Evolutionary conservation across 176 grass and related monocot species (phyloP), one percentile per base, ranked within the genome.

Genomic region (Poa pratensis): DNA sequence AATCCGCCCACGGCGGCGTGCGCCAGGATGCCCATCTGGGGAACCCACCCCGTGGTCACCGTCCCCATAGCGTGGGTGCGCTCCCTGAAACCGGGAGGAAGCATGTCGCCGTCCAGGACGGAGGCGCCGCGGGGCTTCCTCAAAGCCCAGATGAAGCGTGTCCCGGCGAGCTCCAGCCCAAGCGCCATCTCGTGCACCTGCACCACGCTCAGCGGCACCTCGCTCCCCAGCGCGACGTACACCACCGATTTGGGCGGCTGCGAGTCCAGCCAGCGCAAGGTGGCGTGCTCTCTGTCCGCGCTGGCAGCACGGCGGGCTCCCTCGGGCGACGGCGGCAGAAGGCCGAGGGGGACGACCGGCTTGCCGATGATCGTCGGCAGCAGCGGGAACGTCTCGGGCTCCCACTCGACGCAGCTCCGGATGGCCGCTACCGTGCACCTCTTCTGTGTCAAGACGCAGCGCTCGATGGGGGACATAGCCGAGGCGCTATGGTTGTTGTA

Each of bases 81-180:
- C 2, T 48, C 69, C 40, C 46, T 13, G 69, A 73, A 48, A 27
- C 69, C 69, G 5, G 40, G 22, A 14, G 69, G 69, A 15, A 73
- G 69, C n/a, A 15, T 12, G 39, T 71, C 68, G 14, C 18, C 17
- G 34, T 3, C 67, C 2, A 49, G 3, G 9, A 0, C 67, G 10
- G 1, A 4, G 19, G 9, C 67, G 19, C 67, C 67, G 9, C 9
- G 42, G 19, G 67, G 67, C 19, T 70, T 70, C 37, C 67, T 70
- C 3, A 70, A 19, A 0, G 67, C 67, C 67, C 67, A 70, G 9
- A 70, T 19, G 67, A 70, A 70, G 18, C 67, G 18, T 4, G 19
- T 46, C 69, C 69, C 69, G 69, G 69, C 40, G 69, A 72, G 69
- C 69, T 72, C 69, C 11, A 72, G n/a, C 11, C 69, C 69, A 12